Evolutionary conservation across 768 basidiomycete species (phyloP).

Genomic region (Hypsizygus marmoreus): DNA sequence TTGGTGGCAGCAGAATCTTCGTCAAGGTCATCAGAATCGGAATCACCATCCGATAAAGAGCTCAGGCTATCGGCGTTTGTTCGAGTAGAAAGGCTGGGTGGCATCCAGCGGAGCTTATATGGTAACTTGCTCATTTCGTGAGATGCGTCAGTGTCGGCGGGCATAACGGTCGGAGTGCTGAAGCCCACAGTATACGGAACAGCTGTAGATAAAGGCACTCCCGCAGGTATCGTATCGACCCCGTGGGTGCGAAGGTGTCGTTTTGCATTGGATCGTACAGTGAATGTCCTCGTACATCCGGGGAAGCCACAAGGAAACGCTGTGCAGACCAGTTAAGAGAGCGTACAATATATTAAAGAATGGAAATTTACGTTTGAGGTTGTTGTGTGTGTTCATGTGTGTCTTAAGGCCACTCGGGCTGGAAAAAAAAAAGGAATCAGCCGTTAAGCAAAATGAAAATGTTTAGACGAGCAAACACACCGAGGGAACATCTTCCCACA

Average conservation of each 20-base stretch:
- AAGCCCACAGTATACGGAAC: constrained; percentile 40
- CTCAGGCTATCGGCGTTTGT: constrained; percentile 26
- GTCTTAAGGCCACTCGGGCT: constrained; percentile 58
- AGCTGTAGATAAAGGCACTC: constrained; percentile 5
- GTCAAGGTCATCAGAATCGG: constrained; percentile 20
- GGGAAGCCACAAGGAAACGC: constrained; percentile 58
- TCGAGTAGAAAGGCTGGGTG: constrained; percentile 34
- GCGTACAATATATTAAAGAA: background rate
- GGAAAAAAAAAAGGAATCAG: constrained; percentile 2
- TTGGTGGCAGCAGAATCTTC: constrained; percentile 18
- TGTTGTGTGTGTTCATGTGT: constrained; percentile 61
- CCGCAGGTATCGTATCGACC: constrained; percentile 30
- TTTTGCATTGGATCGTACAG: constrained; percentile 80
- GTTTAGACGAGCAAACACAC: constrained; percentile 22
- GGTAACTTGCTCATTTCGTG: constrained; percentile 19
- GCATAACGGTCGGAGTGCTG: constrained; percentile 35
- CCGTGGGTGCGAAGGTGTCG: constrained; percentile 80
- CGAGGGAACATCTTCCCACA: constrained; percentile 56
- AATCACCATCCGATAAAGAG: constrained; percentile 27
- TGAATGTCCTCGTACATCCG: constrained; percentile 67
- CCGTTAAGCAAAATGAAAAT: constrained; percentile 1
- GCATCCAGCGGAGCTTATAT: constrained; percentile 44
- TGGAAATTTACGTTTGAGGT: constrained; percentile 44
- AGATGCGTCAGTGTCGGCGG: constrained; percentile 9
- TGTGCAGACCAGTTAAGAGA: constrained; percentile 19